Conservation (phyloP, 306 rosid genomes). For the Cucumis hystrix region DNA sequence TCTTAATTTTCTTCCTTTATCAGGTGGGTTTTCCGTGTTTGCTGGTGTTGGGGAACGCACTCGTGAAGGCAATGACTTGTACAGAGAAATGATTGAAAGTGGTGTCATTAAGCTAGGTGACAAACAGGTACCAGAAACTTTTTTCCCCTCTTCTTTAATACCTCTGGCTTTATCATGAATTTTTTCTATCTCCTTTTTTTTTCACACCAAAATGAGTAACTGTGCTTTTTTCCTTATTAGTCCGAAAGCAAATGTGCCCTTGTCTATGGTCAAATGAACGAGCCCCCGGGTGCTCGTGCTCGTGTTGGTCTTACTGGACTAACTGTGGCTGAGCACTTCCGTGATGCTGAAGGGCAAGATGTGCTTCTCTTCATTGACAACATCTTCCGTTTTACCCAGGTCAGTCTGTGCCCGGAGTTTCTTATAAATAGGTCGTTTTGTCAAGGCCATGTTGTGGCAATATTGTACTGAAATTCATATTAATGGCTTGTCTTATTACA, state of each 20-base stretch:
- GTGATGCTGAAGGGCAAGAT: conserved; percentile 98
- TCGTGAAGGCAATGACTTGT: conserved; percentile 95
- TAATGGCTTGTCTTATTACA: background rate
- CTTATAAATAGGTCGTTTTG: background rate
- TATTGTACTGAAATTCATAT: background rate
- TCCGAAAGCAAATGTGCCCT: conserved; percentile 96
- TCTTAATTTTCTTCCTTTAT: conserved; percentile 3
- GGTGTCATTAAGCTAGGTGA: conserved; percentile 98
- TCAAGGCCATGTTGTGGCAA: background rate
- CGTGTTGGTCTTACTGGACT: conserved; percentile 98
- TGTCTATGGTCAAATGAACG: conserved; percentile 98
- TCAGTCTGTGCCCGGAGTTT: conserved; percentile 7
- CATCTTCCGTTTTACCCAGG: conserved; percentile 98
- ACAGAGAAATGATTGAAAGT: conserved; percentile 99
- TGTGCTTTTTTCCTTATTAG: conserved; percentile 23
- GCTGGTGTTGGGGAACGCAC: conserved; percentile 99
- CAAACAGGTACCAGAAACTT: conserved; percentile 47
- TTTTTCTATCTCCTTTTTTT: background rate
- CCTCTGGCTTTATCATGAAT: background rate
- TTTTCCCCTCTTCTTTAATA: background rate
- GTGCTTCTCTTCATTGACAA: conserved; percentile 98
- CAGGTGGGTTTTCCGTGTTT: conserved; percentile 99
- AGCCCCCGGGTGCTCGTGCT: conserved; percentile 99
- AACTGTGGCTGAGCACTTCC: conserved; percentile 97
- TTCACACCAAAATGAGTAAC: background rate